A percentile compares a stretch with the other conserved stretches of the same genome.
phyloP scores from a whole-genome alignment of 1,284 basidiomycete genomes.

The Ceratobasidium sp. region DNA sequence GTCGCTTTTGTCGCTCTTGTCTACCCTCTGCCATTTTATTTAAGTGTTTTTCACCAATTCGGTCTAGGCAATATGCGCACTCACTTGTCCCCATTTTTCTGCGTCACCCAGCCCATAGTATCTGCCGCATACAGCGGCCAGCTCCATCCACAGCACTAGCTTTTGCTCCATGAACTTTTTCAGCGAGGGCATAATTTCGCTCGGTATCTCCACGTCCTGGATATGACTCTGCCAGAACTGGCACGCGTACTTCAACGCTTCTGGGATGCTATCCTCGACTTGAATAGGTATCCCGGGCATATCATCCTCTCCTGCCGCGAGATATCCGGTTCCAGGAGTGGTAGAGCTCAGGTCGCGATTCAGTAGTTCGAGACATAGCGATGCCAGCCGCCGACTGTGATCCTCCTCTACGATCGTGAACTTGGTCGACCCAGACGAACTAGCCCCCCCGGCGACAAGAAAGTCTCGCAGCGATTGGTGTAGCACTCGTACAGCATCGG shows the following conservation, averaged over 20 bases:
- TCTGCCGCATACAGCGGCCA: not conserved
- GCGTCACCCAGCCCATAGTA: not conserved
- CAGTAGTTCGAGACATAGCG: not conserved
- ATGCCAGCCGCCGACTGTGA: not conserved
- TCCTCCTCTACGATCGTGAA: constrained; percentile 1
- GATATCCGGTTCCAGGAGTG: not conserved
- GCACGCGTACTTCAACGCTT: constrained; percentile 24
- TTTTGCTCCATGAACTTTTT: not conserved
- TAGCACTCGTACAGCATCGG: not conserved
- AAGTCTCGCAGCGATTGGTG: constrained; percentile 36
- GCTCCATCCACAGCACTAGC: constrained; percentile 18
- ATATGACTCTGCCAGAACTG: constrained; percentile 30
- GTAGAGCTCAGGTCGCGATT: not conserved
- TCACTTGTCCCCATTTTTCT: not conserved
- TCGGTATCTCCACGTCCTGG: not conserved
- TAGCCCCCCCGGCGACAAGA: not conserved
- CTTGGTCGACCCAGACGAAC: not conserved
- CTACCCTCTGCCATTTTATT: not conserved
- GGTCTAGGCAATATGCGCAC: not conserved
- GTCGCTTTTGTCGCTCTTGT: too few species aligned
- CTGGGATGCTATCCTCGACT: not conserved
- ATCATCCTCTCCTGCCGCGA: not conserved
- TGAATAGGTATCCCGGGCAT: not conserved
- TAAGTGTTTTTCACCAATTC: not conserved
- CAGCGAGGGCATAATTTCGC: not conserved